phyloP scores from a whole-genome alignment of 345 rosid genomes.

The Gossypioides kirkii region DNA sequence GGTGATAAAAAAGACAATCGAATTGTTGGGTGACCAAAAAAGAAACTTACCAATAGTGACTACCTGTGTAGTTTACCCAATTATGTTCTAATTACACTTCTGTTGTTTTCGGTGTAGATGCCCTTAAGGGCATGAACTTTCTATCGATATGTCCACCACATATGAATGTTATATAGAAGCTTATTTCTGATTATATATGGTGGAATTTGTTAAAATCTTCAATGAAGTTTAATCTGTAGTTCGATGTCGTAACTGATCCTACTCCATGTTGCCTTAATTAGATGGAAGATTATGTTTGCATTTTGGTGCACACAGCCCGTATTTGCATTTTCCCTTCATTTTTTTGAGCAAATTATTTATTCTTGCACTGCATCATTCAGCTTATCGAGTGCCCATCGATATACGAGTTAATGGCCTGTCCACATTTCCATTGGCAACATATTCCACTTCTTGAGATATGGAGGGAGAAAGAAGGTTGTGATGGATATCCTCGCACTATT shows the following conservation, averaged over 20 bases:
- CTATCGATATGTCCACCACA: not conserved
- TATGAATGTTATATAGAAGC: not conserved
- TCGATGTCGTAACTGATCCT: not conserved
- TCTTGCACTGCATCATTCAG: constrained; percentile 34
- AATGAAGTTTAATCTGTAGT: not conserved
- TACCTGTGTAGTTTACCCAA: no score
- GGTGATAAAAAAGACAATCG: no score
- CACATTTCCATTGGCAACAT: constrained; percentile 61
- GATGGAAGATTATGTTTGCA: not conserved
- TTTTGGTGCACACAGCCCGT: not conserved
- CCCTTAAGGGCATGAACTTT: not conserved
- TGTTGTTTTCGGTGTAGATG: constrained; percentile 2
- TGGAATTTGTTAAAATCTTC: not conserved
- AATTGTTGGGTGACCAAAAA: no score
- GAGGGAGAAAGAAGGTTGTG: constrained; percentile 51
- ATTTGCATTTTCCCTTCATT: not conserved
- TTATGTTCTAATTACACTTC: not conserved
- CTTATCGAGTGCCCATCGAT: constrained; percentile 89
- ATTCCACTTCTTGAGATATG: constrained; percentile 64
- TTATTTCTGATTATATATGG: not conserved
- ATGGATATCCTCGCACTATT: constrained; percentile 35
- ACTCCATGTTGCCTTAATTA: not conserved
- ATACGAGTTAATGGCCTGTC: constrained; percentile 79
- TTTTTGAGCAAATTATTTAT: not conserved
- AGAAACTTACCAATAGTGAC: no score